Evolutionary conservation across 371 early-diverging fungal genomes (phyloP).

Genomic region (Syncephalastrum racemosum): DNA sequence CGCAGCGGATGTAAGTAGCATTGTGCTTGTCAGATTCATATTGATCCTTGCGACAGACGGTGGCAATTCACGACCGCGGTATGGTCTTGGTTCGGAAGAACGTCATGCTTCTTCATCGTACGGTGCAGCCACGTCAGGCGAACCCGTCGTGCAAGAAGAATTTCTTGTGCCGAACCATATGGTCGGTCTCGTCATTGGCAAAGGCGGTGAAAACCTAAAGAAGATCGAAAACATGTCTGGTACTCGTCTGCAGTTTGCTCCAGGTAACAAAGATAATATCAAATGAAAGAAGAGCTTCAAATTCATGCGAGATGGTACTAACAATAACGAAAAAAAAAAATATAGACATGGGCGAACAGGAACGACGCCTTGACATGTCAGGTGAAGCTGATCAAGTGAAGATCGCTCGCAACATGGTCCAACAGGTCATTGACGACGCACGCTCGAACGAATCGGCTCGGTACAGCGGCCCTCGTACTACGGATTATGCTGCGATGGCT

Average conservation of each 20-base stretch:
- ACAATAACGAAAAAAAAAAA: not conserved
- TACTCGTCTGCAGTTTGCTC: conserved; percentile 69
- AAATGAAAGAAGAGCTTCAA: not conserved
- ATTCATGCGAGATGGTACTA: not conserved
- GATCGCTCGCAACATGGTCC: conserved; percentile 63
- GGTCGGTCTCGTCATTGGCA: conserved; percentile 87
- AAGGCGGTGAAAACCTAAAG: conserved; percentile 80
- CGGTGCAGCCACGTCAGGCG: conserved; percentile 12
- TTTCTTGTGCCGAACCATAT: conserved; percentile 65
- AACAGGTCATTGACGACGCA: conserved; percentile 49
- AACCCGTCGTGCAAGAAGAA: conserved; percentile 41
- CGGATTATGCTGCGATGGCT: not conserved
- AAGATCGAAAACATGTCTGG: conserved; percentile 75
- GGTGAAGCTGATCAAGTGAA: conserved; percentile 66
- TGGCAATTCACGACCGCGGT: conserved; percentile 24
- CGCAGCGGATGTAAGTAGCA: conserved; percentile 28
- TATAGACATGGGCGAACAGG: conserved; percentile 45
- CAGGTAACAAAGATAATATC: conserved; percentile 38
- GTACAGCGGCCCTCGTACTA: conserved; percentile 9
- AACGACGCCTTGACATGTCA: conserved; percentile 63
- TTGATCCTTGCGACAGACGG: too few relatives aligned
- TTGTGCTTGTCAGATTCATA: not conserved
- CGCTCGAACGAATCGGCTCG: conserved; percentile 26
- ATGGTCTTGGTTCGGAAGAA: conserved; percentile 59
- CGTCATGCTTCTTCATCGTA: conserved; percentile 20